These are phyloP conservation scores for Protea cynaroides DNA, from an alignment of 164 flowering plant species.

Conservation along the genomic window DNA sequence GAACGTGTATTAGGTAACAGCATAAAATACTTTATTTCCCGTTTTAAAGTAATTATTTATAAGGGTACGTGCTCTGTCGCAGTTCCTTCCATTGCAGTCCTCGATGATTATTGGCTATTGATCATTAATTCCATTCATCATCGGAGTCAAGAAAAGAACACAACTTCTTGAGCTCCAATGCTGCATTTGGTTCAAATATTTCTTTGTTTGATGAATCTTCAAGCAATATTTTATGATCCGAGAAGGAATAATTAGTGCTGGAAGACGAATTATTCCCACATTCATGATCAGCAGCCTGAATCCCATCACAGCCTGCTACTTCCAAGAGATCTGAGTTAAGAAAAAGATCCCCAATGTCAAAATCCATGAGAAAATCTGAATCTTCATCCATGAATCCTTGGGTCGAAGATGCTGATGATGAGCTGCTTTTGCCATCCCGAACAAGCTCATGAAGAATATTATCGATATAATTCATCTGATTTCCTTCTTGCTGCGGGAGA, in stretches of 20 bases:
- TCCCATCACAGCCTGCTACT: too few relatives aligned
- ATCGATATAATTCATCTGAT: not conserved
- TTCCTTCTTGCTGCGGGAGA: not conserved
- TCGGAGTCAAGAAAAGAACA: not conserved
- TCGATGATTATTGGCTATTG: too few relatives aligned
- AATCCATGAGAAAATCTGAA: conserved; percentile 6
- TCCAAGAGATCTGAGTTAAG: not conserved
- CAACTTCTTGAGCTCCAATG: not conserved
- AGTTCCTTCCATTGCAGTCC: too few relatives aligned
- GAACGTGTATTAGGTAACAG: too few relatives aligned
- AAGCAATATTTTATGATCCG: not conserved
- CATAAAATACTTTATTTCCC: too few relatives aligned
- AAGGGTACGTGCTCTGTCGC: too few relatives aligned
- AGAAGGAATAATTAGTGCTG: not conserved
- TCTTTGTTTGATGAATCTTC: not conserved
- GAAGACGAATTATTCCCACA: not conserved
- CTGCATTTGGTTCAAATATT: not conserved
- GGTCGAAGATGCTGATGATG: not conserved
- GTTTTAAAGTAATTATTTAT: too few relatives aligned
- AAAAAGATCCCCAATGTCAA: conserved; percentile 10
- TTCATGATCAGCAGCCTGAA: not conserved
- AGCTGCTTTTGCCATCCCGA: not conserved
- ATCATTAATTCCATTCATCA: not conserved
- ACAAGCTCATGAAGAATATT: too few relatives aligned
- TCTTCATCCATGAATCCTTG: not conserved